Evolutionary conservation across 2,329 filamentous ascomycete species (phyloP), one percentile per base, ranked within the genome.

Genomic region (Colletotrichum musae): DNA sequence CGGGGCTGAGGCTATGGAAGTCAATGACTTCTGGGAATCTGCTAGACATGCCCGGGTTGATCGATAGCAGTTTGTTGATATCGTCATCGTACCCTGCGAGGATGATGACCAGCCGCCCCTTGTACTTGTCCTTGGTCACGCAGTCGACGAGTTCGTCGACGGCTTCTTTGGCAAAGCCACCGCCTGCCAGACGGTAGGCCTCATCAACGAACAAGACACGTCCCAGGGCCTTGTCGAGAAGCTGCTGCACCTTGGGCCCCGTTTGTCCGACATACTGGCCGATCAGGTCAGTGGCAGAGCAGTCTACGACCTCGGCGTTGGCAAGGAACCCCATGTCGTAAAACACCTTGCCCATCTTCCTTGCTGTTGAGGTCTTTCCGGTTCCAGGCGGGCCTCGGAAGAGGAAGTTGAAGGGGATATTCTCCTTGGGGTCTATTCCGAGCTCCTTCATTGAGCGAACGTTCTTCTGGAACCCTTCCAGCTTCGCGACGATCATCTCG

Each of bases 321-420:
- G 87, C 79, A 0, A 95, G 80, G 41, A 94, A 87, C 0, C 92
- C 92, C 84, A 94, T 88, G 72, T 94, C 89, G 26, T 73, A 70
- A 4, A 89, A 95, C 0, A 95, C 83, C 70, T 93, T 87, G 4
- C 92, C 92, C 85, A 95, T 93, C 70, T 91, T 92, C n/a, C 86
- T 81, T 0, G 93, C 93, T 0, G 84, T 93, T 0, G 90, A 91
- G 0, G 92, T 94, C 74, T 94, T 94, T 0, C 92, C 93, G 0
- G 92, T 94, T 0, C 89, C 91, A 15, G 90, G 89, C 0, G 81
- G 80, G 0, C 92, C 92, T 0, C 88, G 85, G 79, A 94, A 94
- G 0, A 94, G 73, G 72, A 93, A 93, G 70, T 87, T 91, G 75
- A 92, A 92, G 0, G 91, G 90, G 0, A 93, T 84, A 12, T 87